These are phyloP conservation scores for Neurospora sp. DNA, from an alignment of 495 filamentous ascomycete genomes.

Conservation along the genomic window DNA sequence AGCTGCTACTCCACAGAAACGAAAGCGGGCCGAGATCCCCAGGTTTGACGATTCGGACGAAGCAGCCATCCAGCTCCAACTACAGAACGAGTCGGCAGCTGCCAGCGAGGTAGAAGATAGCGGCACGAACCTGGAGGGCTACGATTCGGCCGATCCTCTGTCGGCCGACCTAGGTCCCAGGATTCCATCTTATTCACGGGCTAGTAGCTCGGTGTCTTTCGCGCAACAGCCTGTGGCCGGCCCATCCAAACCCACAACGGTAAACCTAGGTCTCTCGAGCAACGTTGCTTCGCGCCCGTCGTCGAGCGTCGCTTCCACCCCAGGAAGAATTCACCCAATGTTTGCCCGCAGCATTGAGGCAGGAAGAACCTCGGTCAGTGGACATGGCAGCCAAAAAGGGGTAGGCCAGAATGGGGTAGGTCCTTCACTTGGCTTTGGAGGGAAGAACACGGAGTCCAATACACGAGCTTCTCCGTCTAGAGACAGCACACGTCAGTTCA, in stretches of 20 bases:
- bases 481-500: not conserved
- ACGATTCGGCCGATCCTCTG: not conserved
- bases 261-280: not conserved
- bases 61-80: constrained; percentile 10
- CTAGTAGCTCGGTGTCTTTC: not conserved
- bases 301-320: not conserved
- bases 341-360: not conserved
- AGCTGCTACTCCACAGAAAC: constrained; percentile 24
- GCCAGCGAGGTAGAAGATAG: not conserved
- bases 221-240: not conserved
- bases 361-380: not conserved
- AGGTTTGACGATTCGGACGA: constrained; percentile 15
- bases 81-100: not conserved
- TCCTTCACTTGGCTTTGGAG: not conserved
- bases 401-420: not conserved
- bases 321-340: not conserved
- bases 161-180: not conserved
- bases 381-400: not conserved
- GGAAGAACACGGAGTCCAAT: not conserved
- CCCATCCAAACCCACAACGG: not conserved
- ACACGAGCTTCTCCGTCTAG: not conserved
- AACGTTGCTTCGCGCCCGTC: not conserved
- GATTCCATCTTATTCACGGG: not conserved
- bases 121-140: not conserved
- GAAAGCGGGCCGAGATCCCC: constrained; percentile 6